Evolutionary conservation across 768 basidiomycete species (phyloP).

Genomic region (Suillus sp.): DNA sequence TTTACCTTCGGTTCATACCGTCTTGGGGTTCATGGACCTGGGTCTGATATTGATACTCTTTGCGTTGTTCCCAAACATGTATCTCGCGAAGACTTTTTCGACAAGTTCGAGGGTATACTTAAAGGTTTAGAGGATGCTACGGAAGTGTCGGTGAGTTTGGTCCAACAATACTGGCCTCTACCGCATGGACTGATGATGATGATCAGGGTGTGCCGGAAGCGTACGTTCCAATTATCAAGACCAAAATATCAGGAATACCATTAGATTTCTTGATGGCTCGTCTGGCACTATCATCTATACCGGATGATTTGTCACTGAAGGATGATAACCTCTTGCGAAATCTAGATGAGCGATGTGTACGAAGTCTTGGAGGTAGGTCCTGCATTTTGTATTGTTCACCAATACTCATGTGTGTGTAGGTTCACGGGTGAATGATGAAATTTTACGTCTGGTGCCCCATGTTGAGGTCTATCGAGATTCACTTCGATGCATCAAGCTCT

Average conservation of each 20-base stretch:
- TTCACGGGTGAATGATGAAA: constrained; percentile 94
- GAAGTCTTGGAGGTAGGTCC: constrained; percentile 83
- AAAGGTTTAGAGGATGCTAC: constrained; percentile 78
- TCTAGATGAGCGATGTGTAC: constrained; percentile 91
- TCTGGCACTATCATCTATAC: constrained; percentile 82
- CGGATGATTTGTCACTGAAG: constrained; percentile 85
- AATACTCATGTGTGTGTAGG: constrained; percentile 47
- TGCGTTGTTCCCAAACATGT: constrained; percentile 98
- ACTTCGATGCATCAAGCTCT: constrained; percentile 93
- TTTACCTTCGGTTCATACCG: constrained; percentile 99
- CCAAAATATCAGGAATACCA: constrained; percentile 88
- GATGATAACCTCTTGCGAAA: constrained; percentile 92
- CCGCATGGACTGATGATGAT: constrained; percentile 9
- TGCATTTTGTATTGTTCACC: constrained; percentile 10
- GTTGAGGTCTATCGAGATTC: constrained; percentile 94
- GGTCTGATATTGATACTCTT: constrained; percentile 96
- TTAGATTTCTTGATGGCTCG: constrained; percentile 95
- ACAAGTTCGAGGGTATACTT: constrained; percentile 87
- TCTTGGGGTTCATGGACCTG: constrained; percentile 94
- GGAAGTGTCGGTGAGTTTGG: constrained; percentile 80
- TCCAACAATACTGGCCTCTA: constrained; percentile 4
- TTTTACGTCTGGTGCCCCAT: constrained; percentile 91
- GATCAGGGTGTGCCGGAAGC: constrained; percentile 92
- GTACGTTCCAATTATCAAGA: constrained; percentile 93
- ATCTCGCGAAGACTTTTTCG: constrained; percentile 94